Evolutionary conservation across 2,329 filamentous ascomycete species (phyloP), one percentile per base, ranked within the genome.

Genomic region (Fusarium cyanostomum): DNA sequence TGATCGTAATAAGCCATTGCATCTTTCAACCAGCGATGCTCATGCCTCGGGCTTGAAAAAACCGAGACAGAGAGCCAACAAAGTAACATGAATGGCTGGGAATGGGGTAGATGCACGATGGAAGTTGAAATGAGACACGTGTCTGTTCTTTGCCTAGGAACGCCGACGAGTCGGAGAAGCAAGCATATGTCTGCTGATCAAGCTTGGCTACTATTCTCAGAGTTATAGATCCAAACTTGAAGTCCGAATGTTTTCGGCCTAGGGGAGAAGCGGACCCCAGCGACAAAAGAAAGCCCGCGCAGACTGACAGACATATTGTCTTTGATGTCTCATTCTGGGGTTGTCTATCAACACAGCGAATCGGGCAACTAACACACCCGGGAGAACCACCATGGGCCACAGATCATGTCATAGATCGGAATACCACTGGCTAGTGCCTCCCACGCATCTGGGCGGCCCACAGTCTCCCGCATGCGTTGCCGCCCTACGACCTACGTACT

Each of bases 301-400:
- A 37, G 46, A 50, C 21, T 21, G 30, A 16, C 10, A 37, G 46
- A 50, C 21, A 30, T 39, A 16, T 50, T 50, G 46, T n/a, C 46
- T 18, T 33, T 7, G 9, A 8, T 41, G 28, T 51, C 28, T n/a
- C 16, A 11, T 15, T 18, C 13, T 41, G 18, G 15, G 13, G 10
- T 18, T 38, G 18, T 37, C 26, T 21, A n/a, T n/a, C n/a, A n/a
- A 48, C 26, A 38, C 33, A 37, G 13, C 33, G 21, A 59, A 44
- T 54, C 38, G 31, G 15, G 21, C 30, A 11, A 13, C 27, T n/a
- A 28, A 33, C 37, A 16, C 27, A 16, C 37, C 28, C 13, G 21
- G 21, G 21, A 21, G n/a, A 30, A 35, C 31, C 43, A 59, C 21
- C 43, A 34, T 44, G 54, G 34, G 37, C 43, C 28, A 31, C 21